Evolutionary conservation across 139 green algal genomes (phyloP).

Genomic region (Trebouxia sp.): DNA sequence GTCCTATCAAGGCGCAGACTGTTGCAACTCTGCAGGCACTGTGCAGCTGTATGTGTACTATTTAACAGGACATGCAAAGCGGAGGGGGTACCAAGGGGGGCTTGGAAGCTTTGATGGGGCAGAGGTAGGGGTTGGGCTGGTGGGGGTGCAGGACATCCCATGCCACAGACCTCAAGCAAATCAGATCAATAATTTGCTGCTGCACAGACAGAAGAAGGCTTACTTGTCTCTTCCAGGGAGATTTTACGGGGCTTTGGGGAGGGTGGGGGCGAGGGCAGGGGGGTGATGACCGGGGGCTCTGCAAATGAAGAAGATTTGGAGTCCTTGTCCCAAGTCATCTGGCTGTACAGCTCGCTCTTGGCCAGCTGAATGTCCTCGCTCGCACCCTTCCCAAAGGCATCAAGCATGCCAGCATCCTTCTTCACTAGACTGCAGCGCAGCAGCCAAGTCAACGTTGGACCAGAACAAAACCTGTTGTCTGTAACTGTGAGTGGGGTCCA

Average conservation of each 20-base stretch:
- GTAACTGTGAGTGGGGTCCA: too few relatives aligned
- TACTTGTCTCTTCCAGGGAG: conserved; percentile 1
- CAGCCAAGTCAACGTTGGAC: background rate
- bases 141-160: too few relatives aligned
- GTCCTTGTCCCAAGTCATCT: conserved; percentile 72
- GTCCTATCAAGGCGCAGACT: too few relatives aligned
- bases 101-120: too few relatives aligned
- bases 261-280: conserved; percentile 46
- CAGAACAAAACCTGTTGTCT: too few relatives aligned
- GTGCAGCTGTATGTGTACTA: too few relatives aligned
- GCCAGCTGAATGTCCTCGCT: conserved; percentile 74
- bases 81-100: too few relatives aligned
- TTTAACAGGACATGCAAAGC: too few relatives aligned
- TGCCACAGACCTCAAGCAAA: too few relatives aligned
- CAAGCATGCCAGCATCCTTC: conserved; percentile 92
- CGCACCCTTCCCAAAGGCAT: conserved; percentile 87
- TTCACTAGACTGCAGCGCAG: conserved; percentile 79
- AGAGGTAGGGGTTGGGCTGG: too few relatives aligned
- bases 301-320: conserved; percentile 37
- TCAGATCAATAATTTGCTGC: too few relatives aligned
- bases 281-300: conserved; percentile 38
- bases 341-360: conserved; percentile 77
- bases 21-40: too few relatives aligned
- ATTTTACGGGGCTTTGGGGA: conserved; percentile 47
- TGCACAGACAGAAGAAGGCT: background rate